Evolutionary conservation across 805 yeast species (phyloP), one percentile per base, ranked within the genome.

Genomic region (Diddensiella transvaalensis): DNA sequence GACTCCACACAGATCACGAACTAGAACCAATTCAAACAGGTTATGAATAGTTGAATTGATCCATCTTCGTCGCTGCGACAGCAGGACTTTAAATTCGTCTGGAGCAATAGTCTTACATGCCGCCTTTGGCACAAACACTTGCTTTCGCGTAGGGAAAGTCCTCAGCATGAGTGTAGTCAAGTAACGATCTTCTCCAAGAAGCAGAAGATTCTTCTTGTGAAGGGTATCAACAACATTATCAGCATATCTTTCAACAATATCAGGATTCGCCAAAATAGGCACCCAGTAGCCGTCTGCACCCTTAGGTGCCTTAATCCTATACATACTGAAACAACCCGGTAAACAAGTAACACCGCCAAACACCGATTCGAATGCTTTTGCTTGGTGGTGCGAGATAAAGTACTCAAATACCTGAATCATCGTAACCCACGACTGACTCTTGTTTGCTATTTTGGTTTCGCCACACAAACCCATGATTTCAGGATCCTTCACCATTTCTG

Each of bases 1-100:
- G 0, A 95, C 87, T 56, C 97, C 97, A 75, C 97, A 90, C 55
- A 90, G 75, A 65, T 90, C 96, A 50, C 82, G 83, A 33, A 89
- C 91, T 54, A 87, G 67, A 1, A 83, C 85, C 60, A 90, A 78
- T 64, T 90, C 97, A 85, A 90, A 79, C 65, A 90, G 76, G 62
- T 90, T 90, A 66, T 90, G 97, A 22, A 90, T 93, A 0, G 97
- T 90, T 2, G 96, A 89, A 66, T 90, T 90, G 56, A 90, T 90
- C 97, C 97, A 90, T 65, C 97, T 85, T 71, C 97, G 87, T 66
- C 97, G 83, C 65, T 90, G 97, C 0, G 96, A 90, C 41, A 90
- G 71, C 53, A 90, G 71, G 47, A 90, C 93, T 49, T 69, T 75
- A 62, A 90, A 87, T 38, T 76, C 75, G 57, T 83, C 85, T 0